Conservation (phyloP, 805 yeast species). For the Cyberlindnera galapagoensis region DNA sequence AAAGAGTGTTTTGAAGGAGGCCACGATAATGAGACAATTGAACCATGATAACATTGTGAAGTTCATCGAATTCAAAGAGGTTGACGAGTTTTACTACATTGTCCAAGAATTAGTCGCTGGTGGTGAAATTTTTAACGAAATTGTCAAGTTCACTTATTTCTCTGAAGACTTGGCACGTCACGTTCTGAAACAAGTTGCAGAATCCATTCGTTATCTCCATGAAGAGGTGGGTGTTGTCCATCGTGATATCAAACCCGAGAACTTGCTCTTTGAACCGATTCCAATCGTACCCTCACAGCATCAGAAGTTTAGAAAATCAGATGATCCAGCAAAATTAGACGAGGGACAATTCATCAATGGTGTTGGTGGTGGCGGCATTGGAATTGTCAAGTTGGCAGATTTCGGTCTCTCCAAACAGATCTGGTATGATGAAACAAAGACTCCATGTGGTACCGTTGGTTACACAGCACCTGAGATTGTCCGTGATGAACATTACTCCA, state of each 20-base stretch:
- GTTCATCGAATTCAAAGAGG: slow-evolving; percentile 51
- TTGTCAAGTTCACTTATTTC: slow-evolving; percentile 55
- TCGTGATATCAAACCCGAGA: slow-evolving; percentile 94
- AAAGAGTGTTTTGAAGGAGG: slow-evolving; percentile 36
- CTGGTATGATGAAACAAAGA: slow-evolving; percentile 44
- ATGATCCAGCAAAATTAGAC: slow-evolving; percentile 50
- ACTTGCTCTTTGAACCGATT: slow-evolving; percentile 61
- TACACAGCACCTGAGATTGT: slow-evolving; percentile 73
- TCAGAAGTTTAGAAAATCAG: slow-evolving; percentile 37
- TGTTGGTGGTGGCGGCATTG: slow-evolving; percentile 60
- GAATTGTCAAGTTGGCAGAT: slow-evolving; percentile 59
- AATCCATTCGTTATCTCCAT: slow-evolving; percentile 90
- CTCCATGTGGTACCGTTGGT: slow-evolving; percentile 75
- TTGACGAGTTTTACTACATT: slow-evolving; percentile 55
- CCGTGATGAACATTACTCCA: slow-evolving; percentile 51
- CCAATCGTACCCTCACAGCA: slow-evolving; percentile 12
- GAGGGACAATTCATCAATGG: slow-evolving; percentile 51
- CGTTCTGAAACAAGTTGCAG: slow-evolving; percentile 61
- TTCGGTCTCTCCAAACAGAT: slow-evolving; percentile 63
- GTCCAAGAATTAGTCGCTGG: slow-evolving; percentile 51
- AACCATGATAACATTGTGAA: slow-evolving; percentile 56
- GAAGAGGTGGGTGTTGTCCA: slow-evolving; percentile 91
- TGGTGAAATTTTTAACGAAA: slow-evolving; percentile 74
- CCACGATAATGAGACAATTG: slow-evolving; percentile 39
- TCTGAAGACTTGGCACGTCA: slow-evolving; percentile 51